phyloP scores from a whole-genome alignment of 495 filamentous ascomycete species.

The Physcia stellaris region DNA sequence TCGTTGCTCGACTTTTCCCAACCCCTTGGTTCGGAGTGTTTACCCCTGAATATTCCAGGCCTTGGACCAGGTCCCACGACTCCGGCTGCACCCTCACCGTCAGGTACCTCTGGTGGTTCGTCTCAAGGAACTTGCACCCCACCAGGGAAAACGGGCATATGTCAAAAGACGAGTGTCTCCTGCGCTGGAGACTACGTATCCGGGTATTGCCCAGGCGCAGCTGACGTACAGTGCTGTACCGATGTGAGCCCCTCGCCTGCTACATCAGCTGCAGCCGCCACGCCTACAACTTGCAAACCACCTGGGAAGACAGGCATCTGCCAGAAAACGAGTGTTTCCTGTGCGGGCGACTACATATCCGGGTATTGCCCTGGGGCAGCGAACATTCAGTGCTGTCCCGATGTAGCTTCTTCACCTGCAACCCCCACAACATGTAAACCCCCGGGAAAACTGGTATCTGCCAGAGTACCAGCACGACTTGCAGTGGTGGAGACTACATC shows the following conservation, averaged over 20 bases:
- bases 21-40: constrained; percentile 4
- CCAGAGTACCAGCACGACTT: not conserved
- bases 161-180: not conserved
- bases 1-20: not conserved
- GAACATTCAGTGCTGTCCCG: not conserved
- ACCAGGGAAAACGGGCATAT: not conserved
- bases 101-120: not conserved
- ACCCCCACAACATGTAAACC: too few relatives aligned
- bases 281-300: not conserved
- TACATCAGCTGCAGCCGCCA: not conserved
- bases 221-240: not conserved
- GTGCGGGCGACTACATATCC: not conserved
- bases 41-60: constrained; percentile 9
- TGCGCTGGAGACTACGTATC: constrained; percentile 3
- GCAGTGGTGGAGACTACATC: constrained; percentile 1
- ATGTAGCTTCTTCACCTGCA: not conserved
- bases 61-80: too few relatives aligned
- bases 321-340: not conserved
- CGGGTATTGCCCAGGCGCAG: not conserved
- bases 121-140: not conserved
- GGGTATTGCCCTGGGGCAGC: constrained; percentile 1
- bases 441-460: not conserved
- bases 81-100: not conserved
- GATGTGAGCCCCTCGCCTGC: too few relatives aligned
- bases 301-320: not conserved